phyloP scores from a whole-genome alignment of 2,329 filamentous ascomycete species.

The Dothideomycetes sp. region DNA sequence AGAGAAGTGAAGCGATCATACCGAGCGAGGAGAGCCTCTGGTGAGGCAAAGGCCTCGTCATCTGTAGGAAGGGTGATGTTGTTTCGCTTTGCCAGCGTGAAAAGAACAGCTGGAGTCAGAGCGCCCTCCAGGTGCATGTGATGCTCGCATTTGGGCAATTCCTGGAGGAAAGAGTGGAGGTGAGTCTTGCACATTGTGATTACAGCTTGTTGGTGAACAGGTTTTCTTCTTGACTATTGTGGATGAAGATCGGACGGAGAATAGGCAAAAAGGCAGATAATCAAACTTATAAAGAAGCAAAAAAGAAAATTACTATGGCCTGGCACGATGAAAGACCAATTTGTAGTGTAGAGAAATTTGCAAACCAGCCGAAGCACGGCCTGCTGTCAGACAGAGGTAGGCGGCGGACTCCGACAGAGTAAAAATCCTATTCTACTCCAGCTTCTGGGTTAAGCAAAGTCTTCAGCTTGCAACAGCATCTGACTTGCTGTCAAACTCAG shows the following conservation, averaged over 20 bases:
- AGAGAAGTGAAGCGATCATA: conserved; percentile 60
- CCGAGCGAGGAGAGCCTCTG: conserved; percentile 47
- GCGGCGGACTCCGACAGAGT: neutral
- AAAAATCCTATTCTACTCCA: too few species aligned
- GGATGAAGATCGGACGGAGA: too few species aligned
- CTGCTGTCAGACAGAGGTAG: neutral
- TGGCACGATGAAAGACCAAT: neutral
- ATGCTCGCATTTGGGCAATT: conserved; percentile 70
- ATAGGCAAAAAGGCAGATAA: too few species aligned
- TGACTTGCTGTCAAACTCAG: too few species aligned
- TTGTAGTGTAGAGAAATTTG: neutral
- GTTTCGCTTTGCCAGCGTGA: conserved; percentile 57
- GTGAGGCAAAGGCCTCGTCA: conserved; percentile 53
- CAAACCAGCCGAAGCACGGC: neutral
- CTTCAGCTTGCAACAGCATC: too few species aligned
- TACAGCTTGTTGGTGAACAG: neutral
- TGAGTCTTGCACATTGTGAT: conserved; percentile 35
- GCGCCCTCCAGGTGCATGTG: conserved; percentile 73
- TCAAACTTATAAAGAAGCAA: too few species aligned
- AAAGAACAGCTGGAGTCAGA: conserved; percentile 58
- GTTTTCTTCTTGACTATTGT: too few species aligned
- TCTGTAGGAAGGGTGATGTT: conserved; percentile 43
- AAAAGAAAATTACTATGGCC: neutral
- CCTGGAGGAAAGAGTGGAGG: conserved; percentile 49
- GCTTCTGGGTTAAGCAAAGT: too few species aligned